Conservation (phyloP, 2,329 filamentous ascomycete genomes). For the Pestalotiopsis sp. region DNA sequence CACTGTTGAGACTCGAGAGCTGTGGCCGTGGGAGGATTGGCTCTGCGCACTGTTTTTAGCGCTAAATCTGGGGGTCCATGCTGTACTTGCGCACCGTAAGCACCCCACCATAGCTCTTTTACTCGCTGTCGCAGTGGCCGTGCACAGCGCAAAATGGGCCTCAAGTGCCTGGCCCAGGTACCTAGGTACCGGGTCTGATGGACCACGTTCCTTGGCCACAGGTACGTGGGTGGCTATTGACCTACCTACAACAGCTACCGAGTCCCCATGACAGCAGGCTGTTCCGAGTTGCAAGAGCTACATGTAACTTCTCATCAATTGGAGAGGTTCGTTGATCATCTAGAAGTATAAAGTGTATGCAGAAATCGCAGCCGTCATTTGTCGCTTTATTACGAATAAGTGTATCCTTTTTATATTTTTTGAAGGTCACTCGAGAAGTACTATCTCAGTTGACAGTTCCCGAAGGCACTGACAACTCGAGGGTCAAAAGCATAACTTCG, state of each 20-base stretch:
- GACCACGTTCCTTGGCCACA: background rate
- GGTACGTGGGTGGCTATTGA: background rate
- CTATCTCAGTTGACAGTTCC: background rate
- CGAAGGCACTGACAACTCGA: background rate
- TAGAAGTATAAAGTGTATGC: no score
- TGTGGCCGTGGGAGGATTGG: background rate
- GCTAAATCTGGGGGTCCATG: background rate
- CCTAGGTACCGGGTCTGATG: no score
- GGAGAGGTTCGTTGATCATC: no score
- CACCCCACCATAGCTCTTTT: background rate
- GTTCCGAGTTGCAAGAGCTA: no score
- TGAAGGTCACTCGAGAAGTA: background rate
- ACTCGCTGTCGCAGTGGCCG: background rate
- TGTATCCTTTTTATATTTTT: no score
- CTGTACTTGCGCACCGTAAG: background rate
- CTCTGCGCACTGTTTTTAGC: background rate
- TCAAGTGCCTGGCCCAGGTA: no score
- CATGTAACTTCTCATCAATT: no score
- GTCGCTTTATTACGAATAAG: no score
- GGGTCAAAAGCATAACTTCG: background rate
- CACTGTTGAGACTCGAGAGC: background rate
- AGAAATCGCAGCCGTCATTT: no score
- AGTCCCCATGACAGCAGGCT: no score
- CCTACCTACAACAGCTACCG: background rate
- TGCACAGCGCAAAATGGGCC: background rate